phyloP scores from a whole-genome alignment of 1,139 yeast species.

The Hemisphaericaspora xylanilytica region DNA sequence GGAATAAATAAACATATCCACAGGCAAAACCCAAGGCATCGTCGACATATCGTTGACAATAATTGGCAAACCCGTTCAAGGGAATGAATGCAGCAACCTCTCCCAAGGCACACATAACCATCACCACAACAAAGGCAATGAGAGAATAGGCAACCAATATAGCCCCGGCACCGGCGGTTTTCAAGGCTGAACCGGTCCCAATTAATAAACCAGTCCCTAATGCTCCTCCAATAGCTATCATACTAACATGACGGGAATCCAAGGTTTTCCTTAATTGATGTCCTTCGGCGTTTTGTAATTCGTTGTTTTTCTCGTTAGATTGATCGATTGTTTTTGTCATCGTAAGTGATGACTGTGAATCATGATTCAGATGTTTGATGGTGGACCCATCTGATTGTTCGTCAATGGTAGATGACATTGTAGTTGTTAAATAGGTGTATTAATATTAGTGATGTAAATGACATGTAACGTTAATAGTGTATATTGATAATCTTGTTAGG shows the following conservation, averaged over 20 bases:
- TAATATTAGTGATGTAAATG: too few species aligned
- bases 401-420: too few species aligned
- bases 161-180: slow-evolving; percentile 70
- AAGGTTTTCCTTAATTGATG: slow-evolving; percentile 56
- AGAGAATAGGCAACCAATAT: slow-evolving; percentile 58
- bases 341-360: too few species aligned
- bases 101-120: slow-evolving; percentile 70
- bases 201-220: slow-evolving; percentile 67
- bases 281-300: slow-evolving; percentile 40
- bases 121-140: slow-evolving; percentile 62
- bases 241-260: slow-evolving; percentile 68
- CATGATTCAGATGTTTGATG: too few species aligned
- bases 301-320: slow-evolving; percentile 39
- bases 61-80: slow-evolving; percentile 69
- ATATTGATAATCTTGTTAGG: too few species aligned
- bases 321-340: too few species aligned
- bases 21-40: slow-evolving; percentile 74
- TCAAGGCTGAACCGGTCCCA: slow-evolving; percentile 66
- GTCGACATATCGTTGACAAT: slow-evolving; percentile 64
- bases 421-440: too few species aligned
- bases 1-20: slow-evolving; percentile 53
- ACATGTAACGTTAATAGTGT: too few species aligned
- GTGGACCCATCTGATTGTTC: too few species aligned
- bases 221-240: slow-evolving; percentile 62
- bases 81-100: slow-evolving; percentile 74